A percentile compares a stretch with the other conserved stretches of the same genome.
Evolutionary conservation across 1,284 basidiomycete species (phyloP).

Genomic region (Puccinia brachypodii): DNA sequence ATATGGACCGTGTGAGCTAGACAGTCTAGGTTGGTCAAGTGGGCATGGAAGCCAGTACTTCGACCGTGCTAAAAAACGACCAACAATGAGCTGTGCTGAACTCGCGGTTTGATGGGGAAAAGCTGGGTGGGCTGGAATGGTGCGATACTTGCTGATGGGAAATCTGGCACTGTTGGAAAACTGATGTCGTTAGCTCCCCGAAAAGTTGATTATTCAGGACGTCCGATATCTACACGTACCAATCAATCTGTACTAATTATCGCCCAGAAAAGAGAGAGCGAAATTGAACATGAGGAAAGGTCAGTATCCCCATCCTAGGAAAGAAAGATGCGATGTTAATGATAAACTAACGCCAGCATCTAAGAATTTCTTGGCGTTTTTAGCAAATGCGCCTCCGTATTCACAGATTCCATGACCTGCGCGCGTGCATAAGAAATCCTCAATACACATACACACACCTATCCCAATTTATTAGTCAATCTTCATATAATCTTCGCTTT

Average conservation of each 20-base stretch:
- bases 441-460: too few species aligned
- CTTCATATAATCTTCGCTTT: background rate
- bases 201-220: background rate
- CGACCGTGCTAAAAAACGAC: constrained; percentile 30
- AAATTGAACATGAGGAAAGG: background rate
- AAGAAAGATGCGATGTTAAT: background rate
- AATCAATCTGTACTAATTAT: constrained; percentile 33
- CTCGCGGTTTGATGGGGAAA: background rate
- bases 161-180: constrained; percentile 20
- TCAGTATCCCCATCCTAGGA: background rate
- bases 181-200: background rate
- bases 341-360: constrained; percentile 46
- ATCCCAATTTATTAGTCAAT: too few species aligned
- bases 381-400: constrained; percentile 28
- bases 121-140: background rate
- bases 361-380: constrained; percentile 29
- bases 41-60: constrained; percentile 42
- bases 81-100: background rate
- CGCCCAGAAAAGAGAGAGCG: background rate
- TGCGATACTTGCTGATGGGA: constrained; percentile 18
- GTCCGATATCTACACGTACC: background rate
- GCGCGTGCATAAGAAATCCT: too few species aligned
- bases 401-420: constrained; percentile 43
- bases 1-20: constrained; percentile 39
- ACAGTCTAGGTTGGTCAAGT: constrained; percentile 30